Percentiles rank a stretch among this genome's conserved stretches.
Evolutionary conservation across 140 eudicot genomes (phyloP).

Genomic region (Oenanthe javanica): DNA sequence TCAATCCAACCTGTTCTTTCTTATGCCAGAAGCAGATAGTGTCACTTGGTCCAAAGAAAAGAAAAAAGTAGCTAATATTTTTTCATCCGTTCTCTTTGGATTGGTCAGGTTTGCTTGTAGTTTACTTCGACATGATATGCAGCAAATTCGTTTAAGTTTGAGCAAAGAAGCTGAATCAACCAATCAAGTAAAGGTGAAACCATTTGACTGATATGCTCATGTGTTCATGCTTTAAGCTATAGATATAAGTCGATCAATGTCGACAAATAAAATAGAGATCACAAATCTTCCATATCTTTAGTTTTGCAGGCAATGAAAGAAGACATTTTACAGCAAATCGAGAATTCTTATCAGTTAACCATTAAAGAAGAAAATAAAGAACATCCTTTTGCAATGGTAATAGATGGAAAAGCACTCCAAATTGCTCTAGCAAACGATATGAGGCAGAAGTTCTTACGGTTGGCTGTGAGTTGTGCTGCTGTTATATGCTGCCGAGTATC

Average conservation of each 20-base stretch:
- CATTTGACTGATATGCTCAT: neutral
- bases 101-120: conserved; percentile 56
- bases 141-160: conserved; percentile 42
- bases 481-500: conserved; percentile 71
- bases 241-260: neutral
- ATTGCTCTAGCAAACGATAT: conserved; percentile 43
- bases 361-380: conserved; percentile 32
- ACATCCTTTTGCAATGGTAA: conserved; percentile 47
- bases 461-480: conserved; percentile 58
- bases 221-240: neutral
- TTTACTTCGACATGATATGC: conserved; percentile 62
- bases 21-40: neutral
- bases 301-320: conserved; percentile 55
- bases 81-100: neutral
- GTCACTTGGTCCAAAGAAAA: neutral
- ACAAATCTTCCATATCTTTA: conserved; percentile 15
- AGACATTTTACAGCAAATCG: conserved; percentile 36
- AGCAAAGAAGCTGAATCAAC: conserved; percentile 40
- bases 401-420: conserved; percentile 61
- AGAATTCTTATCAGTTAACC: conserved; percentile 35
- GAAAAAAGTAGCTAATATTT: neutral
- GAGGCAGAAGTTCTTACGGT: conserved; percentile 31
- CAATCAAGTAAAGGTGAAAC: conserved; percentile 41
- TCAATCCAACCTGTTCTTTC: neutral
- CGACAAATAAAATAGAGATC: neutral